These are phyloP conservation scores for Geotrichum australiense DNA, from an alignment of 1,139 yeast species.

Conservation along the genomic window DNA sequence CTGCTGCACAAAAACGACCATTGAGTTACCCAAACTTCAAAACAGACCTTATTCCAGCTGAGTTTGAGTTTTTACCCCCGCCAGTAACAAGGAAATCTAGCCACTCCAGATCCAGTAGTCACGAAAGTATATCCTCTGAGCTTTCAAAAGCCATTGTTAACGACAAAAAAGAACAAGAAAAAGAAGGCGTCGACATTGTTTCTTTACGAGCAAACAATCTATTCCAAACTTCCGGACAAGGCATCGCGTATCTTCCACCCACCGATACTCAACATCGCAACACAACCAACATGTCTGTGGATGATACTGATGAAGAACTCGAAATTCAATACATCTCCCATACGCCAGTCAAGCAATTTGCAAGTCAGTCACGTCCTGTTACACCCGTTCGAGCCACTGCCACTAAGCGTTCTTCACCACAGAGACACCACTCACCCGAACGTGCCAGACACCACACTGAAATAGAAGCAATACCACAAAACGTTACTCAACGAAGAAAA, in stretches of 20 bases:
- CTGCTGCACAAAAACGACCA: slow-evolving; percentile 8
- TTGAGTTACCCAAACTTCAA: slow-evolving; percentile 12
- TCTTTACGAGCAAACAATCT: slow-evolving; percentile 3
- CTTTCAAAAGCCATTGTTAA: slow-evolving; percentile 8
- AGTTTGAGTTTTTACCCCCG: slow-evolving; percentile 5
- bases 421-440: no score
- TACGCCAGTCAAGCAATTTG: no score
- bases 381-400: no score
- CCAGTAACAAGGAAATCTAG: background rate
- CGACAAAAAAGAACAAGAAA: slow-evolving; percentile 3
- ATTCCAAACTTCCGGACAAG: background rate
- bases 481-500: no score
- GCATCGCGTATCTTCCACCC: background rate
- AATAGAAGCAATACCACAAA: no score
- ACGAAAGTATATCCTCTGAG: slow-evolving; percentile 7
- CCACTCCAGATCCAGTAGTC: slow-evolving; percentile 9
- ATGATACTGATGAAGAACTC: background rate
- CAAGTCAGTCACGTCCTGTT: no score
- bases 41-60: slow-evolving; percentile 1
- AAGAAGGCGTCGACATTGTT: slow-evolving; percentile 11
- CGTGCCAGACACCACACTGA: no score
- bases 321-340: slow-evolving; percentile 1
- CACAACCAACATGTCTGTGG: background rate
- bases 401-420: background rate
- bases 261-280: background rate